Base-by-base conservation (phyloP, 331 rosid species). In the Quercus lobata region DNA sequence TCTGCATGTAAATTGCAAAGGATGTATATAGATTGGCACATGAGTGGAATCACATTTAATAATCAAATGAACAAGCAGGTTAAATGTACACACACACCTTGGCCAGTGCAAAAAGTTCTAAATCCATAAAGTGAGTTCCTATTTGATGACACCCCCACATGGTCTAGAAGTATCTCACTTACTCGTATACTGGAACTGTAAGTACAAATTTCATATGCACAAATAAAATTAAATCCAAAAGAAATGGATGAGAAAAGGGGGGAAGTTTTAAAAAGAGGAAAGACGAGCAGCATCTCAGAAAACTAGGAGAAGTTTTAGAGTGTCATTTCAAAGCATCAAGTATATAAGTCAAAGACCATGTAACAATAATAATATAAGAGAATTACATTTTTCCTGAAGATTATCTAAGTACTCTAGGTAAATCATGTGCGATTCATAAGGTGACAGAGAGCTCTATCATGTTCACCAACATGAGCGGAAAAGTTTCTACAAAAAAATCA, bases 61-160 rank as follows among this genome's bases (percentile, higher is more conserved):
- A 41, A 41, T 57, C 16, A 14, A 69, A 52, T 29, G 22, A 11
- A 7, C 9, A 68, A 72, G 49, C 21, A 53, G 79, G 62, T 32
- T 35, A 78, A 85, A 73, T 56, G 52, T 80, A 82, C 17, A 52
- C 58, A 76, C 86, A 84, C 94, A 90, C 90, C 94, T 89, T 86
- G 79, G 85, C 82, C 79, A 27, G 89, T 85, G 81, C 89, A 88
- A 91, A 84, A 87, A 17, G 90, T 85, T 82, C 86, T 87, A 86
- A 86, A 88, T 74, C 87, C 84, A 73, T 69, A 82, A 79, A 84
- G 74, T 60, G 91, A 55, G 54, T 80, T 88, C 83, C 86, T 89
- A 83, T 76, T 80, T 44, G 89, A 71, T 77, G 88, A 82, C 75
- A 90, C 69, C 57, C 84, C 74, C 78, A 84, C 78, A 72, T 81